A percentile compares a stretch with the other conserved stretches of the same genome.
These are phyloP conservation scores for Rauvolfia tetraphylla DNA, from an alignment of 257 asterid genomes.

Conservation along the genomic window DNA sequence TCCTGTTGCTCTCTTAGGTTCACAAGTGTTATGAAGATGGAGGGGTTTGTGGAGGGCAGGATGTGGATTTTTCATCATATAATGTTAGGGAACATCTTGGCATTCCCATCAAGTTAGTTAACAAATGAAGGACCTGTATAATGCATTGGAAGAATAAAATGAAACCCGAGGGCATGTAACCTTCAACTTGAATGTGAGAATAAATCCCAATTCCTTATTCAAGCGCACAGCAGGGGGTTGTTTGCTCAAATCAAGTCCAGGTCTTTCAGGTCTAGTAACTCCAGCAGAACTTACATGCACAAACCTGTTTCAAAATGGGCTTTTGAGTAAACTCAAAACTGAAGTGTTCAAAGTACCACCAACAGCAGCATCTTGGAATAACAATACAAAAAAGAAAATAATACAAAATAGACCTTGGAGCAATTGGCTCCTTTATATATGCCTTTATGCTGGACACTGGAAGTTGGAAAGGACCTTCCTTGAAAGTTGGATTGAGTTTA, in stretches of 20 bases:
- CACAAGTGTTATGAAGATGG: background rate
- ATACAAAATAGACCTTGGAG: conserved; percentile 54
- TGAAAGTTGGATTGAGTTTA: conserved; percentile 79
- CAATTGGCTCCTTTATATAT: conserved; percentile 70
- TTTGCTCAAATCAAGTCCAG: conserved; percentile 91
- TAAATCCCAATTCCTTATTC: conserved; percentile 84
- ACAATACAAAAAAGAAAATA: conserved; percentile 5
- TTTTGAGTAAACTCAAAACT: background rate
- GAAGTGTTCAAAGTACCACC: conserved; percentile 4
- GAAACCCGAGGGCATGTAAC: conserved; percentile 23
- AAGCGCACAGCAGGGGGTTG: conserved; percentile 98
- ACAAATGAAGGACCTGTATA: background rate
- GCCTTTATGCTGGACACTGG: conserved; percentile 81
- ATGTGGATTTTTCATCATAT: background rate
- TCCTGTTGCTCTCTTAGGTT: background rate
- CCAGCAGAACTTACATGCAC: conserved; percentile 98
- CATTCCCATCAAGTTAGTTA: background rate
- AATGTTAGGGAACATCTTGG: background rate
- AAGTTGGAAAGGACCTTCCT: conserved; percentile 85
- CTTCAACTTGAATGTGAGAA: conserved; percentile 95
- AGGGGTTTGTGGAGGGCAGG: background rate
- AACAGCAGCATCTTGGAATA: background rate
- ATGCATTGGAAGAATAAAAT: background rate
- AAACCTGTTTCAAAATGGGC: conserved; percentile 38
- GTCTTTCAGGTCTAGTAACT: conserved; percentile 96